Percentiles rank a stretch among this genome's conserved stretches.
Evolutionary conservation across 768 basidiomycete species (phyloP).

Genomic region (Tulasnella calospora): DNA sequence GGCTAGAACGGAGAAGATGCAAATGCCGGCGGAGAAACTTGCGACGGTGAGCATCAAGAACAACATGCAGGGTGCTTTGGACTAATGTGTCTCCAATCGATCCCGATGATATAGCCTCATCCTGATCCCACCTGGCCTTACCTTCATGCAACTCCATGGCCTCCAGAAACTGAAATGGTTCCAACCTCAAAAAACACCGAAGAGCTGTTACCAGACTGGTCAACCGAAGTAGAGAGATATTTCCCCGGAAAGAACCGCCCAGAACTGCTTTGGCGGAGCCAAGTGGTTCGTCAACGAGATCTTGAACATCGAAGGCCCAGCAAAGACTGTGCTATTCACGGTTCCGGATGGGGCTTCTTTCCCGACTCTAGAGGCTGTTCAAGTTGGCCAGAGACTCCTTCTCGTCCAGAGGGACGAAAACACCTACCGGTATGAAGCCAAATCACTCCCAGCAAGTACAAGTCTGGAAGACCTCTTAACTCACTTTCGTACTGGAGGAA

Average conservation of each 20-base stretch:
- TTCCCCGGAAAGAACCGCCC: not conserved
- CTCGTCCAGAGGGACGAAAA: not conserved
- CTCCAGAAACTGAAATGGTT: not conserved
- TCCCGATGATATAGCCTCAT: not conserved
- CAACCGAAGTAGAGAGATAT: not conserved
- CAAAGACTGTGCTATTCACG: not conserved
- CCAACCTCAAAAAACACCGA: not conserved
- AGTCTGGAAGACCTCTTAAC: not conserved
- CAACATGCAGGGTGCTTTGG: not conserved
- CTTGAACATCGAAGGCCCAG: not conserved
- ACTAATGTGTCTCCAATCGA: not conserved
- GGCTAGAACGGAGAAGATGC: not conserved
- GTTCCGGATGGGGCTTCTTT: not conserved
- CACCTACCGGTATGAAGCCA: not conserved
- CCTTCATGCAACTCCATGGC: not conserved
- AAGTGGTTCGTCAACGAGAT: not conserved
- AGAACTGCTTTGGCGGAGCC: not conserved
- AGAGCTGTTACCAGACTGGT: not conserved
- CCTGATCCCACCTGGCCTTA: not conserved
- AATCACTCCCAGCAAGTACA: not conserved
- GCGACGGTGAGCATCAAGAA: not conserved
- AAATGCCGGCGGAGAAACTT: not conserved
- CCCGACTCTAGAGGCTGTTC: not conserved
- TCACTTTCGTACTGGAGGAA: not conserved
- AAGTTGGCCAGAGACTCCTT: not conserved